Base-by-base conservation (phyloP, 1,139 yeast genomes). In the Williopsis jadinii region DNA sequence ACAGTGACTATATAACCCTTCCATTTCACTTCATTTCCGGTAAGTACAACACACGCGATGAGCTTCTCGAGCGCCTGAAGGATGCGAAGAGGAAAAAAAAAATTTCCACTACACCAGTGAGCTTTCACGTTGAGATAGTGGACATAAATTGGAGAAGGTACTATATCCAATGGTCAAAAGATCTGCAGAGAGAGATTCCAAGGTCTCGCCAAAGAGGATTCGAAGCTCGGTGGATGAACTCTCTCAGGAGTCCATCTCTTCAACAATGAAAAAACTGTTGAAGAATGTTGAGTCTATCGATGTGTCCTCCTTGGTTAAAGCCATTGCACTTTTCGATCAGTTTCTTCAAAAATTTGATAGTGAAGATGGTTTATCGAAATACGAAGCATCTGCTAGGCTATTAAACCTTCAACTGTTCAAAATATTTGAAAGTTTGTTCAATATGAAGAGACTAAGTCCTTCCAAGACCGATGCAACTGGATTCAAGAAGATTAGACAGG, bases 401-500 rank as follows among this genome's bases (percentile, higher is more conserved):
- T 55, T 83, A 32, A 67, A 81, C 1, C 58, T 79, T 14, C 66
- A 75, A 1, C 55, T 85, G 27, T 73, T 67, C 54, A 75, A 75
- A 49, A 59, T 77, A 8, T 87, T 85, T 60, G 77, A 75, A 45
- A 67, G 68, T 41, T 60, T 86, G 35, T 68, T 80, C 43, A 65
- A 68, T 35, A 64, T 70, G 10, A 75, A 75, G 3, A 67, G 70
- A 39, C 62, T 86, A 44, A 60, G 65, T 13, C 55, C 56, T 35
- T 61, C 62, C 30, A 77, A 71, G 12, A 73, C 76, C 48, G 67
- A 70, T 44, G 56, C 63, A 35, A 58, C 73, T 30, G 68, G 76
- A 26, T 70, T 69, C 33, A 73, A 71, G 52, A 86, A 95, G 95
- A 62, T 86, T 32, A 66, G 68, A 41, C 73, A 72, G 38, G 71